Evolutionary conservation across 2,329 filamentous ascomycete species (phyloP).

Genomic region (Cladosporium colombiae): DNA sequence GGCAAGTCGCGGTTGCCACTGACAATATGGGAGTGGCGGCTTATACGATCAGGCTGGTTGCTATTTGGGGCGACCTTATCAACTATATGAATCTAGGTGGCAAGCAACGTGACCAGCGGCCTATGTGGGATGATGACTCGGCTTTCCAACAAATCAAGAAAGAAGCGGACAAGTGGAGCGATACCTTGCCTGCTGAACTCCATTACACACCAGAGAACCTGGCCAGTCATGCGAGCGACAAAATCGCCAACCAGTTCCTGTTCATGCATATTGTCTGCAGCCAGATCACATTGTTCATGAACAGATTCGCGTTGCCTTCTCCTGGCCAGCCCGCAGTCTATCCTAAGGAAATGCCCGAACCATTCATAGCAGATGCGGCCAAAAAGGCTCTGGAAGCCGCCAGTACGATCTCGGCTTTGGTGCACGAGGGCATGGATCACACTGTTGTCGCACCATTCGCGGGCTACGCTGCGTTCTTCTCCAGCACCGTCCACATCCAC

Average conservation of each 20-base stretch:
- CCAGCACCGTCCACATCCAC: conserved; percentile 91
- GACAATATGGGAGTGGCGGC: conserved; percentile 94
- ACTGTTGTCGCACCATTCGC: conserved; percentile 87
- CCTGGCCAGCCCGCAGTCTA: conserved; percentile 58
- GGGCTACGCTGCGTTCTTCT: conserved; percentile 91
- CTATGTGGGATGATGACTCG: conserved; percentile 83
- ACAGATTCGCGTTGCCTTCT: conserved; percentile 77
- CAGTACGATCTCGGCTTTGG: conserved; percentile 79
- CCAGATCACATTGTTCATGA: conserved; percentile 87
- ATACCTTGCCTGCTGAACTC: conserved; percentile 69
- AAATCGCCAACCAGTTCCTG: conserved; percentile 85
- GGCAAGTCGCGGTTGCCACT: conserved; percentile 64
- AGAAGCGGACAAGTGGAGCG: conserved; percentile 69
- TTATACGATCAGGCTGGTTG: conserved; percentile 81
- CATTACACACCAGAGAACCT: conserved; percentile 79
- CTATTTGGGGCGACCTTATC: conserved; percentile 87
- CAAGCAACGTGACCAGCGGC: conserved; percentile 71
- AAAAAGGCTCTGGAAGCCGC: conserved; percentile 79
- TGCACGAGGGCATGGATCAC: conserved; percentile 77
- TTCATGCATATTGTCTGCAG: conserved; percentile 89
- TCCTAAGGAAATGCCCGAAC: conserved; percentile 69
- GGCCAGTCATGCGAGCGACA: conserved; percentile 78
- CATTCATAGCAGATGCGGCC: conserved; percentile 72
- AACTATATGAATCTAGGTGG: conserved; percentile 89
- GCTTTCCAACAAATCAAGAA: conserved; percentile 69